These are phyloP conservation scores for Leucogyrophana mollusca DNA, from an alignment of 768 basidiomycete species.

Conservation along the genomic window DNA sequence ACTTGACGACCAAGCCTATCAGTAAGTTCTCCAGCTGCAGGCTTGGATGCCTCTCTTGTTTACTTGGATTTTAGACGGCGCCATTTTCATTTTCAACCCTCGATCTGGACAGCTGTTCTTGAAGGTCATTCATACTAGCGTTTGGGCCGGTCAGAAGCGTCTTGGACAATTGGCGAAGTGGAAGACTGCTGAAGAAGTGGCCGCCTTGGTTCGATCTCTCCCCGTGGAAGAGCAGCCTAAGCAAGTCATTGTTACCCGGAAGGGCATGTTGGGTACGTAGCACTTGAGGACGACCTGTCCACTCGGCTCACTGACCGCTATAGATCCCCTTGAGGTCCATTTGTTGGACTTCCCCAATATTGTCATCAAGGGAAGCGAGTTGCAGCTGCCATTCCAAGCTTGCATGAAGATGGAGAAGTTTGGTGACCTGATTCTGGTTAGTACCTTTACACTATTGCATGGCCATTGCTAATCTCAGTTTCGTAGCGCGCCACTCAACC, in stretches of 20 bases:
- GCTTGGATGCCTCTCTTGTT: too few relatives aligned
- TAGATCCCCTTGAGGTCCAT: slow-evolving; percentile 95
- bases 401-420: slow-evolving; percentile 99
- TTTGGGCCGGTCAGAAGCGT: slow-evolving; percentile 99
- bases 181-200: slow-evolving; percentile 99
- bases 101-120: slow-evolving; percentile 97
- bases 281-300: not conserved
- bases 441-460: slow-evolving; percentile 12
- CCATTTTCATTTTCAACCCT: slow-evolving; percentile 99
- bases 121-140: slow-evolving; percentile 99
- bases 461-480: not conserved
- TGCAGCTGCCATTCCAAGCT: slow-evolving; percentile 98
- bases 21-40: slow-evolving; percentile 45
- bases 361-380: slow-evolving; percentile 98
- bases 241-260: slow-evolving; percentile 98
- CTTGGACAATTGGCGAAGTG: slow-evolving; percentile 98
- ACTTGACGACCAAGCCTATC: slow-evolving; percentile 99
- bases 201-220: slow-evolving; percentile 92
- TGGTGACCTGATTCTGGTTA: slow-evolving; percentile 89
- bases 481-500: slow-evolving; percentile 90
- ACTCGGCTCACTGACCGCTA: slow-evolving; percentile 6
- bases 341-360: slow-evolving; percentile 99
- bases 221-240: slow-evolving; percentile 99
- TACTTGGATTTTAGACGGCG: slow-evolving; percentile 59
- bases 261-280: slow-evolving; percentile 92